Percentiles rank a stretch among this genome's conserved stretches.
phyloP scores from a whole-genome alignment of 1,284 basidiomycete species.

The Phylloporus sp. region DNA sequence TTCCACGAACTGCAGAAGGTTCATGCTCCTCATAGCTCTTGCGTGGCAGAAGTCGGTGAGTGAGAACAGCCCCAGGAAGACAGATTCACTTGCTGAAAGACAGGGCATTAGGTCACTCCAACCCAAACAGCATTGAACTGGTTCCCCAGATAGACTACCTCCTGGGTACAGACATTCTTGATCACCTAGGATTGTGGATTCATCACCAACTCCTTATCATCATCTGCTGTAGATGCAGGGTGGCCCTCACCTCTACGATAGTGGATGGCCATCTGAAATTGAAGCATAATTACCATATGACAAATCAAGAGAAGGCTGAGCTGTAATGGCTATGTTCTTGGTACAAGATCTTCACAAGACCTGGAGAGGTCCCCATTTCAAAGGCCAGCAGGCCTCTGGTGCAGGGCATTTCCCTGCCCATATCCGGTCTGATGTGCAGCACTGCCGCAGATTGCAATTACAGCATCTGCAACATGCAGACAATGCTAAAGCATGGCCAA shows the following conservation, averaged over 20 bases:
- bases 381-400: not conserved
- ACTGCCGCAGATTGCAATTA: slow-evolving; percentile 1
- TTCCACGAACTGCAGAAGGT: not conserved
- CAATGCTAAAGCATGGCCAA: slow-evolving; percentile 4
- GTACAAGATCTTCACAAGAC: not conserved
- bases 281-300: not conserved
- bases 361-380: not conserved
- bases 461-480: slow-evolving; percentile 3
- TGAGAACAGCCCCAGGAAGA: not conserved
- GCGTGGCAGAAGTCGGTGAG: not conserved
- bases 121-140: not conserved
- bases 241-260: not conserved
- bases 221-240: not conserved
- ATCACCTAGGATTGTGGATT: not conserved
- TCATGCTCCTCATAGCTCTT: not conserved
- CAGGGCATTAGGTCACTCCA: not conserved
- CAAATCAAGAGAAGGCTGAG: not conserved
- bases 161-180: not conserved
- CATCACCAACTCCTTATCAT: not conserved
- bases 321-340: not conserved
- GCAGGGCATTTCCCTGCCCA: not conserved
- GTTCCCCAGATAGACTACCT: not conserved
- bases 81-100: not conserved
- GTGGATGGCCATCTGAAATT: not conserved
- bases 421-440: not conserved